Base-by-base conservation (phyloP, 179 eudicot species). In the Nepenthes alata region DNA sequence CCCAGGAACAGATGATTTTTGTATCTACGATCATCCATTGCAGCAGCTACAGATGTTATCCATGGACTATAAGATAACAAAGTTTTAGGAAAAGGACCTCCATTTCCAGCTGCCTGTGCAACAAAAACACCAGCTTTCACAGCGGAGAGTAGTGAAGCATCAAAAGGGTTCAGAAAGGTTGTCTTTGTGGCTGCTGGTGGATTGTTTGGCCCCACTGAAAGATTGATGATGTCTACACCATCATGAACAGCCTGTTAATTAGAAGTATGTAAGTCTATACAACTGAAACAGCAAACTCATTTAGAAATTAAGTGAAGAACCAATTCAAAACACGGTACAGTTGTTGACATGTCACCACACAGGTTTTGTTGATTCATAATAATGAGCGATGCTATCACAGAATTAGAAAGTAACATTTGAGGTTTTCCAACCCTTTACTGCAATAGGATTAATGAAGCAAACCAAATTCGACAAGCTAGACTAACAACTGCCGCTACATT, bases 61-160 rank as follows among this genome's bases (percentile, higher is more conserved):
- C 97, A 89, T 36, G 97, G 97, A 75, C 97, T 89, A 72, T 87
- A 89, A 41, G 97, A 89, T 63, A 87, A 60, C 66, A 89, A 54
- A 14, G 89, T 83, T 75, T 87, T 89, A n/a, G 97, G 84, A 37
- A 73, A 89, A 56, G 97, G 95, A 44, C 97, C 97, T 35, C 95
- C 95, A 76, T 90, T 90, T 72, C 97, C 97, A 60, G 95, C 88
- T 64, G 97, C 97, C 69, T 90, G 97, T 55, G 81, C 93, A 58
- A 90, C 93, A 76, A 90, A 90, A 51, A 90, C 85, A 64, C 97
- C 97, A 1, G 95, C 97, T 76, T 83, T 87, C 47, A 85, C 97
- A 56, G 89, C 91, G 57, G 89, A 72, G 53, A 85, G 95, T 62
- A 85, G 89, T 60, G 83, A 83, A 47, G 86, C 86, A 67, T 90